These are phyloP conservation scores for Teratosphaeria destructans DNA, from an alignment of 2,329 filamentous ascomycete species.

Conservation along the genomic window DNA sequence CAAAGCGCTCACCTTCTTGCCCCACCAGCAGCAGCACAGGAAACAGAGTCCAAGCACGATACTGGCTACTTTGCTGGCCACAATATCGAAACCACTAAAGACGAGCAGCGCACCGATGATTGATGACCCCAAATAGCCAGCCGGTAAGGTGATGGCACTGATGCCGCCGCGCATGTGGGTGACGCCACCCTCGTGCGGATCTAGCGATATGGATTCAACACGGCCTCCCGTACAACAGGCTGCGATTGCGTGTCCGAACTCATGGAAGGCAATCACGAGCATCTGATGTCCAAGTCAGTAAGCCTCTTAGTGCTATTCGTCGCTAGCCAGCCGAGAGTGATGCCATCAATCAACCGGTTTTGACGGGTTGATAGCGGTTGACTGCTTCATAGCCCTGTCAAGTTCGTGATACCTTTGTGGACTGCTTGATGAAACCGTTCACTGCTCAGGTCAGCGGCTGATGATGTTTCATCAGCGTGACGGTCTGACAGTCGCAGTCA, in stretches of 20 bases:
- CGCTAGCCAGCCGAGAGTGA: not conserved
- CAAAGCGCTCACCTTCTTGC: conserved; percentile 34
- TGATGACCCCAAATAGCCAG: conserved; percentile 67
- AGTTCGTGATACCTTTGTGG: no score
- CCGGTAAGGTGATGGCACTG: conserved; percentile 60
- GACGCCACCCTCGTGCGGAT: conserved; percentile 66
- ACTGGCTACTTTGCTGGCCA: conserved; percentile 69
- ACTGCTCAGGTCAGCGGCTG: no score
- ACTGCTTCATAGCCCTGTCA: no score
- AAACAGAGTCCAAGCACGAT: conserved; percentile 65
- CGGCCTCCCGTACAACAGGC: conserved; percentile 61
- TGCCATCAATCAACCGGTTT: no score
- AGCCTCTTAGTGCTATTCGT: not conserved
- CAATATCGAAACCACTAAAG: conserved; percentile 72
- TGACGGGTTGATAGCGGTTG: no score
- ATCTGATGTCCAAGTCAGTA: conserved; percentile 41
- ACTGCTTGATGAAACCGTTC: no score
- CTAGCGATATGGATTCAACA: conserved; percentile 64
- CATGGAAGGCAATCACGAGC: conserved; percentile 75
- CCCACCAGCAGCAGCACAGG: conserved; percentile 73
- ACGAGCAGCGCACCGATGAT: conserved; percentile 68
- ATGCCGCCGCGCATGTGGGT: conserved; percentile 68
- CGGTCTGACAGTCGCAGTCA: no score
- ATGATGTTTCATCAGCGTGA: no score
- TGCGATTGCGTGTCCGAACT: conserved; percentile 64